These are phyloP conservation scores for Lachnellula subtilissima DNA, from an alignment of 2,329 filamentous ascomycete species.

Conservation along the genomic window DNA sequence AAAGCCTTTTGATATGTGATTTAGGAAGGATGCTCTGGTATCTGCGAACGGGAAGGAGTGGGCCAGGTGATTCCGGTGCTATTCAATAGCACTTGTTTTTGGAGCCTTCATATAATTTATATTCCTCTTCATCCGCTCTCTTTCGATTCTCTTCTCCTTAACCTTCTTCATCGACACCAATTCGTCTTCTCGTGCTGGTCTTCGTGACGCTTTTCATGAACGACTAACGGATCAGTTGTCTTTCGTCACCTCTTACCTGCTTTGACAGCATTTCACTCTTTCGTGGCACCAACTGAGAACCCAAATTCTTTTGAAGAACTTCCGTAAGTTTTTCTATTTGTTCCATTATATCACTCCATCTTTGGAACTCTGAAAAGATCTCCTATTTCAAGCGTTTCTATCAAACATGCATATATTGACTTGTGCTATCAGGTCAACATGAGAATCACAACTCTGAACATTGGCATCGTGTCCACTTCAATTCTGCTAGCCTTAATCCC, in stretches of 20 bases:
- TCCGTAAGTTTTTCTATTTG: neutral
- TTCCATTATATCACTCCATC: too few relatives aligned
- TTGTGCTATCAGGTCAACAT: constrained; percentile 21
- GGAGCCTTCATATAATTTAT: constrained; percentile 3
- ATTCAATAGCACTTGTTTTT: neutral
- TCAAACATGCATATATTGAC: neutral
- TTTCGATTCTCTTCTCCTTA: neutral
- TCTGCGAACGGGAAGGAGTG: neutral
- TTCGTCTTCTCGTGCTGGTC: constrained; percentile 15
- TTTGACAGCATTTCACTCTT: constrained; percentile 14
- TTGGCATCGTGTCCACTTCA: constrained; percentile 14
- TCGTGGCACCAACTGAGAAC: neutral
- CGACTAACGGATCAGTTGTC: constrained; percentile 5
- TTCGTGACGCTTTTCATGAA: constrained; percentile 6
- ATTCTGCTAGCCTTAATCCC: constrained; percentile 19
- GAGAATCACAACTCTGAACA: constrained; percentile 15
- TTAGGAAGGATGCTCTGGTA: too few relatives aligned
- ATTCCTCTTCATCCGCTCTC: constrained; percentile 6
- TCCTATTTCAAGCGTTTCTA: too few relatives aligned
- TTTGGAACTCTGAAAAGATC: too few relatives aligned
- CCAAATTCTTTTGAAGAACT: neutral
- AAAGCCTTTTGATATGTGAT: too few relatives aligned
- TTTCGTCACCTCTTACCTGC: constrained; percentile 14
- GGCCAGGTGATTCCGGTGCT: neutral
- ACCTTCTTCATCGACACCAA: constrained; percentile 5